These are phyloP conservation scores for Lojkania enalia DNA, from an alignment of 2,329 filamentous ascomycete genomes.

Conservation along the genomic window DNA sequence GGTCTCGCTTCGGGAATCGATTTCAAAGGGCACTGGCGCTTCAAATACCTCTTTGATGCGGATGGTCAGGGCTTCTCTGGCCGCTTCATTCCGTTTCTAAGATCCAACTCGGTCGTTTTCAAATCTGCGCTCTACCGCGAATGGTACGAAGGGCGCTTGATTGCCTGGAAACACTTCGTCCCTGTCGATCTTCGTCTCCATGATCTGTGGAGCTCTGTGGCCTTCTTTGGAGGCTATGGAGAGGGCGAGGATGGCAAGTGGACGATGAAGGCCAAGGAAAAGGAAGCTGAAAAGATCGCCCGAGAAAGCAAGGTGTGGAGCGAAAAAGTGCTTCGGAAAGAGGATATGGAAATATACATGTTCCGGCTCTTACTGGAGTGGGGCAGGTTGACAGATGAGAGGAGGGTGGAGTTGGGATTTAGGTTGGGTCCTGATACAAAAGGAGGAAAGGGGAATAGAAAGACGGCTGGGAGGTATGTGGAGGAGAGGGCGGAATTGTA, in stretches of 20 bases:
- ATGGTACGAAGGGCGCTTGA: constrained; percentile 76
- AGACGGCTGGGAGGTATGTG: no score
- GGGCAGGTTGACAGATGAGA: constrained; percentile 42
- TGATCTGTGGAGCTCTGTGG: constrained; percentile 71
- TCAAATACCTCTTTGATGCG: constrained; percentile 72
- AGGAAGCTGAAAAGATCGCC: constrained; percentile 40
- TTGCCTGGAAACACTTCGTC: constrained; percentile 79
- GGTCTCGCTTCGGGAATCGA: constrained; percentile 50
- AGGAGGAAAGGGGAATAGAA: no score
- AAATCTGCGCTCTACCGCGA: constrained; percentile 73
- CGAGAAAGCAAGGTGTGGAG: constrained; percentile 36
- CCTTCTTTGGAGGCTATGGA: constrained; percentile 63
- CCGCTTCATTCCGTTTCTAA: constrained; percentile 65
- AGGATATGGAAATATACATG: constrained; percentile 78
- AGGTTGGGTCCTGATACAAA: no score
- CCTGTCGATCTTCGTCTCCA: constrained; percentile 75
- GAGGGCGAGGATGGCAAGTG: constrained; percentile 27
- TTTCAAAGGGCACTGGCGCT: constrained; percentile 63
- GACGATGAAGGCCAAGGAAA: constrained; percentile 26
- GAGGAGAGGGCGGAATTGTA: no score
- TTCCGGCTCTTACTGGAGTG: constrained; percentile 79
- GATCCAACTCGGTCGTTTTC: constrained; percentile 69
- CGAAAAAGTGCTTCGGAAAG: constrained; percentile 41
- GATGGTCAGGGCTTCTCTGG: constrained; percentile 71
- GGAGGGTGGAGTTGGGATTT: constrained; percentile 40